Evolutionary conservation across 139 green algal genomes (phyloP), one percentile per base, ranked within the genome.

Genomic region (Chlorella sorokiniana): DNA sequence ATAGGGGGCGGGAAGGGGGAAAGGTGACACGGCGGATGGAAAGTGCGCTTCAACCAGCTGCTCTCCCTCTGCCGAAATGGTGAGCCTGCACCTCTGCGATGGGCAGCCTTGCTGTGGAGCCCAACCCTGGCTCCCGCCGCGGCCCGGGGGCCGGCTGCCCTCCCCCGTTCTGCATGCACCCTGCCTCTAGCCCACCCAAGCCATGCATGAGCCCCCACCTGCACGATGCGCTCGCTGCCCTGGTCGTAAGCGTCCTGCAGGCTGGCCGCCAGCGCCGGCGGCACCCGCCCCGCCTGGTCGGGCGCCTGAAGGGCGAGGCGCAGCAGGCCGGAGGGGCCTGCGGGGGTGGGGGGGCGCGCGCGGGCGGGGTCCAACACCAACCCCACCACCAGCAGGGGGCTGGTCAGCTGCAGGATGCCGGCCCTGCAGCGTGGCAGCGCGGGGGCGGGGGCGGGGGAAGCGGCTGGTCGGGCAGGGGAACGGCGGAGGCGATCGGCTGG

Each of bases 381-480:
- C 20, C 88, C 87, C 22, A 65, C 84, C 2, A 92, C 77, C 20
- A 90, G 22, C 14, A 94, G 31, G 3, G 69, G 76, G 35, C 71
- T 89, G 38, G 52, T 56, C 38, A 93, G 69, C 37, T 45, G 56
- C 31, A 81, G 5, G 48, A 63, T 27, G 40, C 59, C 81, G 35
- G 38, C 79, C 62, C 81, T 83, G 40, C 64, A 84, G 45, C 31
- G 29, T 59, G 16, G 16, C 23, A 29, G 23, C 16, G 56, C 18
- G 16, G 18, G 23, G 23, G 23, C 56, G 22, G 18, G 56, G 48
- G 48, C 14, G 14, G 14, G 48, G 14, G 48, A 16, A 59, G 48
- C 48, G 11, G 11, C 14, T 11, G 48, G 48, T 59, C 16, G 16
- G 48, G 11, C 48, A 59, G 11, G 16, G 48, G 14, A 59, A n/a